phyloP scores from a whole-genome alignment of 345 rosid species.

The Arabidopsis arenosa region DNA sequence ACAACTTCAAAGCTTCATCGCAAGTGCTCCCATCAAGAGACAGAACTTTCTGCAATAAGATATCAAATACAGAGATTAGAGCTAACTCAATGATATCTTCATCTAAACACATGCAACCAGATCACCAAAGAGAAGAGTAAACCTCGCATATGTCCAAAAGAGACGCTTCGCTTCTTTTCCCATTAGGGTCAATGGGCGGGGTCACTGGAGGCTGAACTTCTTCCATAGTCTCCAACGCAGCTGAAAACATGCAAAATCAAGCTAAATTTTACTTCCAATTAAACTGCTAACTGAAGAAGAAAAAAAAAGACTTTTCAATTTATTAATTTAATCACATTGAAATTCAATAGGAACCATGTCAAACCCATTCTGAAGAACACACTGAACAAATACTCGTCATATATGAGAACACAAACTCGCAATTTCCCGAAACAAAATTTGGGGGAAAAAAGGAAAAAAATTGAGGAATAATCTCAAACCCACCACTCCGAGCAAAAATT shows the following conservation, averaged over 20 bases:
- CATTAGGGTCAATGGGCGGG: slow-evolving; percentile 45
- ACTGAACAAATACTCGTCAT: background rate
- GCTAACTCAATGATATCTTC: background rate
- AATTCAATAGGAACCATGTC: slow-evolving; percentile 7
- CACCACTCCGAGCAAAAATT: background rate
- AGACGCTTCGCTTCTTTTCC: slow-evolving; percentile 37
- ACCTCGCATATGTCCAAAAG: slow-evolving; percentile 48
- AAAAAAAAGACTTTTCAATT: slow-evolving; percentile 10
- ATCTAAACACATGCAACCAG: slow-evolving; percentile 2
- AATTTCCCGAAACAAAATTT: background rate
- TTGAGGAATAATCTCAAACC: background rate
- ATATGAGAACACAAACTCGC: background rate
- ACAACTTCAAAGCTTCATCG: slow-evolving; percentile 59
- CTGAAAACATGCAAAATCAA: slow-evolving; percentile 29
- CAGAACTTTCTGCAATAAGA: slow-evolving; percentile 61
- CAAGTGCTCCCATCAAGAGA: slow-evolving; percentile 59
- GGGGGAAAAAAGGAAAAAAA: background rate
- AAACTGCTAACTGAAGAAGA: background rate
- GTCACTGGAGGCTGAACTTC: slow-evolving; percentile 50
- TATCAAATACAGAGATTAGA: slow-evolving; percentile 4
- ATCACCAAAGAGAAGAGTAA: background rate
- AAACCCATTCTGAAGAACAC: background rate
- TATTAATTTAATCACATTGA: background rate
- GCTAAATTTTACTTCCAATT: slow-evolving; percentile 1
- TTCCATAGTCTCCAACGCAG: slow-evolving; percentile 40